Evolutionary conservation across 2,329 filamentous ascomycete genomes (phyloP), one percentile per base, ranked within the genome.

Genomic region (Colletotrichum tropicale): DNA sequence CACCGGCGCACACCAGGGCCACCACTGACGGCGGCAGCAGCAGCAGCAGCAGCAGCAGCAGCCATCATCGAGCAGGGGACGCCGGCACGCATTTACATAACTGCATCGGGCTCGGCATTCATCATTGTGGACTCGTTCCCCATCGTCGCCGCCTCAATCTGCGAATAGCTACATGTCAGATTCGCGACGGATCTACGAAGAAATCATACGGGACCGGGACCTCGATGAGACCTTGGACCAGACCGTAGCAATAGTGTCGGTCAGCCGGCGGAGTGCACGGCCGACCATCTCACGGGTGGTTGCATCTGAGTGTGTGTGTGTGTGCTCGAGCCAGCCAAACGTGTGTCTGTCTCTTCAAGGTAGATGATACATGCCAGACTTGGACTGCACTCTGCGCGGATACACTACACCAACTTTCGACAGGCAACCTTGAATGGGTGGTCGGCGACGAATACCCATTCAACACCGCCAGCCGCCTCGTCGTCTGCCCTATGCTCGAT

Each of bases 401-500:
- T 34, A 52, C 62, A 15, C 32, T 36, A 71, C 52, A 61, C 38
- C 55, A 30, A 36, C 32, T 30, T 28, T 15, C 15, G 66, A 16
- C 62, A 21, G 67, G 64, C 64, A n/a, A 58, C n/a, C n/a, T 18
- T 32, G 43, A 55, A 48, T 52, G 56, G 56, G 70, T 64, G 70
- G 48, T 43, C 38, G 61, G 68, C 62, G 52, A 66, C 21, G 55
- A 61, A 24, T 61, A 34, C 24, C 32, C 26, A 66, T 67, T 68
- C 55, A 72, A 67, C 62, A 32, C 64, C 38, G 69, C 56, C 72
- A 66, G 38, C 69, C 69, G 64, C 73, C 61, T 30, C 61, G 32
- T 61, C 61, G 48, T 67, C 62, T 72, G 69, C 64, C 70, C 32
- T 73, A 58, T 52, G 62, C 21, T 62, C 56, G 56, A 64, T 91